Percentiles rank a stretch among this genome's conserved stretches.
These are phyloP conservation scores for Circinella minor DNA, from an alignment of 371 early-diverging fungal genomes.

Conservation along the genomic window DNA sequence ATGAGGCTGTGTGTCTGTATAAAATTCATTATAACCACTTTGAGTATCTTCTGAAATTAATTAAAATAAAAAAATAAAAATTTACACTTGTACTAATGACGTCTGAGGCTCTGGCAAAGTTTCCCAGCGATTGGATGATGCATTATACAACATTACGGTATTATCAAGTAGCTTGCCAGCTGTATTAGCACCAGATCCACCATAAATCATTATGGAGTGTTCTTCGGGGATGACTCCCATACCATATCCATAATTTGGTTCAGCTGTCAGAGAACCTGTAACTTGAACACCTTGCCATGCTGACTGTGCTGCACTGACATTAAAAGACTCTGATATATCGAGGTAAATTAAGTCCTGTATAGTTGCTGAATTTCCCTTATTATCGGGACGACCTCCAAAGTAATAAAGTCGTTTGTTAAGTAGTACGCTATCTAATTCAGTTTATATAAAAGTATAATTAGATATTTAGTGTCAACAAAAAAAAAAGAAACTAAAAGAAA, in stretches of 20 bases:
- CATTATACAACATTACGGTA: neutral
- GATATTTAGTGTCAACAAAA: too few species aligned
- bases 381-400: neutral
- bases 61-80: neutral
- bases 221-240: neutral
- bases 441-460: too few species aligned
- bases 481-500: too few species aligned
- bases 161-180: neutral
- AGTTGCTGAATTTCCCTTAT: neutral
- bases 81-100: neutral
- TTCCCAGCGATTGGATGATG: neutral
- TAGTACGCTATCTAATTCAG: neutral
- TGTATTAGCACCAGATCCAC: neutral
- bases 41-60: too few species aligned
- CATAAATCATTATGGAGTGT: neutral
- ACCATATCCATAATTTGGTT: neutral
- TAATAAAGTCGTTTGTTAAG: neutral
- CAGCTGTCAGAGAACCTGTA: neutral
- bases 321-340: neutral
- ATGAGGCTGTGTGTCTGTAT: neutral
- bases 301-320: neutral
- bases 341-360: constrained; percentile 2
- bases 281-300: neutral
- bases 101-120: neutral
- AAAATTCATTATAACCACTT: neutral